phyloP scores from a whole-genome alignment of 2,329 filamentous ascomycete species.

The Talaromyces sp. region DNA sequence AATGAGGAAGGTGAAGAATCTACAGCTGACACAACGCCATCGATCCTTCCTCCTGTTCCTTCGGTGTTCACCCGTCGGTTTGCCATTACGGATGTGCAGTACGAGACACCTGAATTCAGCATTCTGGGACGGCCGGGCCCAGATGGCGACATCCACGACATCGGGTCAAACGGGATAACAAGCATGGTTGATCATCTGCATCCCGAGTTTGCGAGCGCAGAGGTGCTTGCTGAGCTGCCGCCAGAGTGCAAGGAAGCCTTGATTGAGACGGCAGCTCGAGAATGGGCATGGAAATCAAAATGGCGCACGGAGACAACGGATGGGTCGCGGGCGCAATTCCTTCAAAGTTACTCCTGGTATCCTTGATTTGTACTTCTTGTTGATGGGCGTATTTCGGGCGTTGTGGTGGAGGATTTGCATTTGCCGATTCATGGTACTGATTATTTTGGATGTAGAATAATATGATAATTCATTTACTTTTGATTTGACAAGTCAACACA shows the following conservation, averaged over 20 bases:
- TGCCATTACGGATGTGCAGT: conserved; percentile 56
- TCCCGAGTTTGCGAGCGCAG: conserved; percentile 32
- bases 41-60: conserved; percentile 51
- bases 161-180: conserved; percentile 39
- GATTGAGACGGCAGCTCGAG: conserved; percentile 57
- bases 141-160: conserved; percentile 31
- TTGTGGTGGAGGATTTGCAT: background rate
- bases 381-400: conserved; percentile 1
- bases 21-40: conserved; percentile 10
- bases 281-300: conserved; percentile 64
- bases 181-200: conserved; percentile 28
- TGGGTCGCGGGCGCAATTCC: conserved; percentile 29
- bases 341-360: conserved; percentile 36
- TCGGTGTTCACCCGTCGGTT: conserved; percentile 55
- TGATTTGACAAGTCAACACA: too few species aligned
- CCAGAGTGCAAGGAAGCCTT: conserved; percentile 63
- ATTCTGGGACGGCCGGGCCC: conserved; percentile 53
- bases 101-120: conserved; percentile 53
- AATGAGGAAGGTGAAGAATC: conserved; percentile 10
- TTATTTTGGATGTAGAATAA: background rate
- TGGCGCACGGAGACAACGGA: conserved; percentile 66
- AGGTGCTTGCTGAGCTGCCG: conserved; percentile 40
- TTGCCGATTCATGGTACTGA: background rate
- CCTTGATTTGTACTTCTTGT: conserved; percentile 19
- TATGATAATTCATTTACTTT: background rate